Conservation (phyloP, 352 stramenopile species). For the Globisporangium yorkense region DNA sequence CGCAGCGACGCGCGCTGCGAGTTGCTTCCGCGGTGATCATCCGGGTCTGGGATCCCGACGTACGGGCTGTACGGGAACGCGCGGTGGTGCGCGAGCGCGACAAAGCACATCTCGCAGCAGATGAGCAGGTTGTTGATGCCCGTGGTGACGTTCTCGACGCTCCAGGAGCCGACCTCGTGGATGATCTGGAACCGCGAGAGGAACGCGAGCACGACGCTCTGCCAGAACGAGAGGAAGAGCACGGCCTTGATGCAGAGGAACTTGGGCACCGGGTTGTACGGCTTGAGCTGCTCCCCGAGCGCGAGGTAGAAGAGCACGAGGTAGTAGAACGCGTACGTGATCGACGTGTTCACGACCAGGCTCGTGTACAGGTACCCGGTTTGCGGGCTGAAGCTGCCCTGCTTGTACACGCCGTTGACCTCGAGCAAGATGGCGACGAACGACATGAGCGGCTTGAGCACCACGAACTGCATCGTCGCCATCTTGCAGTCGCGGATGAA, state of each 20-base stretch:
- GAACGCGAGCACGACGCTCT: slow-evolving; percentile 91
- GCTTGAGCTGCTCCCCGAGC: slow-evolving; percentile 83
- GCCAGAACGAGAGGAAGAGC: slow-evolving; percentile 99
- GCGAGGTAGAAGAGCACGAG: slow-evolving; percentile 97
- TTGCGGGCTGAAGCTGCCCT: slow-evolving; percentile 80
- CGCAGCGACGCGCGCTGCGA: slow-evolving; percentile 29
- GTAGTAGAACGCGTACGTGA: slow-evolving; percentile 97
- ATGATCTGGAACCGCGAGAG: slow-evolving; percentile 88
- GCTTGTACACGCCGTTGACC: slow-evolving; percentile 72
- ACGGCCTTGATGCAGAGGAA: slow-evolving; percentile 99
- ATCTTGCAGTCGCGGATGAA: slow-evolving; percentile 94
- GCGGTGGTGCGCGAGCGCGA: slow-evolving; percentile 94
- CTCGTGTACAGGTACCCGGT: slow-evolving; percentile 91
- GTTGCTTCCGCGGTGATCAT: not conserved
- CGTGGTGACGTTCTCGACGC: slow-evolving; percentile 93
- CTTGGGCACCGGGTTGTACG: slow-evolving; percentile 95
- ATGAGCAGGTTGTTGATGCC: slow-evolving; percentile 98
- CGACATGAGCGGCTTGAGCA: slow-evolving; percentile 91
- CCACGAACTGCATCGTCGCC: slow-evolving; percentile 94
- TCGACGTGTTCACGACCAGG: slow-evolving; percentile 93
- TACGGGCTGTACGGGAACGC: slow-evolving; percentile 93
- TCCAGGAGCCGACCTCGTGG: slow-evolving; percentile 90
- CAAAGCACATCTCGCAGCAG: slow-evolving; percentile 98
- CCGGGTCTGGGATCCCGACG: slow-evolving; percentile 17
- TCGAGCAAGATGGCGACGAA: slow-evolving; percentile 85